Percentiles rank a stretch among this genome's conserved stretches.
Evolutionary conservation across 176 grass and related monocot genomes (phyloP).

Genomic region (Lolium perenne): DNA sequence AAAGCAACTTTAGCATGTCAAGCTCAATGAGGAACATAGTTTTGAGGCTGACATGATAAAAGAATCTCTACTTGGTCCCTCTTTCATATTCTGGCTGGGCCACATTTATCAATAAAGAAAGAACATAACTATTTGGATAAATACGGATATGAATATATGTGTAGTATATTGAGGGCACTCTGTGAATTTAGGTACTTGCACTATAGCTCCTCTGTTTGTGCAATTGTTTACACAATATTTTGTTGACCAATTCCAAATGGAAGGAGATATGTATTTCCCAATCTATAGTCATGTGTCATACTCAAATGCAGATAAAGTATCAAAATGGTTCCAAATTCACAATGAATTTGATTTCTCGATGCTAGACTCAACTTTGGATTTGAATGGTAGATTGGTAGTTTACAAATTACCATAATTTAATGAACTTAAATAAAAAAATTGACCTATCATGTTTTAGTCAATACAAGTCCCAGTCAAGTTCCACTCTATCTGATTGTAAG

Average conservation of each 20-base stretch:
- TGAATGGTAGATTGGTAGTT: background rate
- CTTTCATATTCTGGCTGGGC: background rate
- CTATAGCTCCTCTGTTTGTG: background rate
- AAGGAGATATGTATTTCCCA: background rate
- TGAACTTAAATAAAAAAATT: background rate
- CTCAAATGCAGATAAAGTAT: slow-evolving; percentile 9
- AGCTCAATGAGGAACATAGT: background rate
- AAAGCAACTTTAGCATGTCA: slow-evolving; percentile 5
- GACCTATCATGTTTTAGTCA: background rate
- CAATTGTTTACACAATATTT: slow-evolving; percentile 1
- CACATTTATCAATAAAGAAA: background rate
- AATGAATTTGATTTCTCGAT: background rate
- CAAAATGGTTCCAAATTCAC: background rate
- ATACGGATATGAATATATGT: background rate
- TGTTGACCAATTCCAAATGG: background rate
- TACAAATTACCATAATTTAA: background rate
- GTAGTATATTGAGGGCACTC: background rate
- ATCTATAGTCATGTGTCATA: background rate
- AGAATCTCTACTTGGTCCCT: slow-evolving; percentile 6
- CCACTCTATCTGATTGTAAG: background rate
- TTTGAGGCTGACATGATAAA: slow-evolving; percentile 5
- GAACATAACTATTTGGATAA: background rate
- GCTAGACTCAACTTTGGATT: background rate
- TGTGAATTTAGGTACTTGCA: background rate
- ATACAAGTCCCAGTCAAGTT: background rate